Evolutionary conservation across 345 rosid species (phyloP).

Genomic region (Melaleuca quinquenervia): DNA sequence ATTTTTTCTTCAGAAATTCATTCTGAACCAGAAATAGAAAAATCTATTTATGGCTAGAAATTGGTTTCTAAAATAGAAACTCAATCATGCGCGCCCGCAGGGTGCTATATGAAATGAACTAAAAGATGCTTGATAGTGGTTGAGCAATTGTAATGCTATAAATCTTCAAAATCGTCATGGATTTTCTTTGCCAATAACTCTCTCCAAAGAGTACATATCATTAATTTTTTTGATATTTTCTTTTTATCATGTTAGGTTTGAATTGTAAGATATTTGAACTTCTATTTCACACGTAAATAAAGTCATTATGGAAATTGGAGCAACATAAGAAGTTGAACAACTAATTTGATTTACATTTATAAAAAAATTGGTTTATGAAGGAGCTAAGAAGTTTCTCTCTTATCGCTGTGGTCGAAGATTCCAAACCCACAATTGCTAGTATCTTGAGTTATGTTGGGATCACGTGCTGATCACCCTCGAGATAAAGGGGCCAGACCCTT

Average conservation of each 20-base stretch:
- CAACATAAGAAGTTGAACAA: not conserved
- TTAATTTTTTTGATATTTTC: not conserved
- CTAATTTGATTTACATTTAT: not conserved
- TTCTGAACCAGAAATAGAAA: too few relatives aligned
- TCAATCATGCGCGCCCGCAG: too few relatives aligned
- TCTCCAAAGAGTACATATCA: too few relatives aligned
- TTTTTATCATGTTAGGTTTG: not conserved
- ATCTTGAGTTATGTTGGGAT: too few relatives aligned
- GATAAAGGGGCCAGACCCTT: too few relatives aligned
- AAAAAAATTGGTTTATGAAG: not conserved
- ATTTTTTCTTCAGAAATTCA: too few relatives aligned
- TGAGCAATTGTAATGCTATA: not conserved
- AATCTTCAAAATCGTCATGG: not conserved
- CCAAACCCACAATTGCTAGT: too few relatives aligned
- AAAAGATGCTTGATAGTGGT: not conserved
- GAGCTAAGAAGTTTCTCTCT: too few relatives aligned
- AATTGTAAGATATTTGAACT: not conserved
- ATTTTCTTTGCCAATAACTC: not conserved
- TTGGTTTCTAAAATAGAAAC: too few relatives aligned
- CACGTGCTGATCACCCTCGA: too few relatives aligned
- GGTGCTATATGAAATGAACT: not conserved
- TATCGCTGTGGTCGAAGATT: too few relatives aligned
- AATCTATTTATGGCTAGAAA: too few relatives aligned
- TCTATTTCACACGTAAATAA: not conserved
- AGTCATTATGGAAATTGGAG: not conserved